Base-by-base conservation (phyloP, 2,329 filamentous ascomycete genomes). In the Diaporthe vaccinii region DNA sequence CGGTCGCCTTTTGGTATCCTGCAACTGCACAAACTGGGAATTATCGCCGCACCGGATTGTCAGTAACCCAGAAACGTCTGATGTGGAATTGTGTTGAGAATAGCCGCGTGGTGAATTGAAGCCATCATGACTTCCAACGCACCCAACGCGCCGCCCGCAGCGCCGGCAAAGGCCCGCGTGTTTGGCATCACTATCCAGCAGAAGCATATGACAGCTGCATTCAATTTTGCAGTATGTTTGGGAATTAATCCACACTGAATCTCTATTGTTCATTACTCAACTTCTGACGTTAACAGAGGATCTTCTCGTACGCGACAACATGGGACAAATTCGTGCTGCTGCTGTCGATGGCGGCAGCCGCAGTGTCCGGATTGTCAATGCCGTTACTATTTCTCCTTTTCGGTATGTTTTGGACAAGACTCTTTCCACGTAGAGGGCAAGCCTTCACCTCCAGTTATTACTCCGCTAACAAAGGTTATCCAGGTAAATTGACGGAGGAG, bases 341-440 rank as follows among this genome's bases (percentile, higher is more conserved):
- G 3, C 81, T 84, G 15, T 89, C 89, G 14, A 79, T 84, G n/a
- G 1, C 89, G 39, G 86, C 89, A n/a, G 89, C 89, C 4, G 84
- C 89, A 22, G 87, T 86, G 57, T 86, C 89, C 2, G 90, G 90
- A 65, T 81, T 88, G 39, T 91, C 90, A 0, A 83, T 92, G 74
- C 90, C 90, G 0, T 78, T 91, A 39, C 89, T 91, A 86, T 92
- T 91, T 74, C 86, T 91, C 12, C 84, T 91, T 4, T 91, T 91
- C 80, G 89, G 89, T 90, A 83, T 78, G 83, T 83, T 83, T n/a
- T 34, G 22, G 3, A 51, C 4, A 1, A 0, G 1, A 31, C 49
- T 28, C 17, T 2, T 5, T 25, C 8, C 10, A 3, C n/a, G 0
- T 5, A 3, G n/a, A 28, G 1, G 7, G 2, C 20, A 7, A 8